Evolutionary conservation across 495 filamentous ascomycete genomes (phyloP).

Genomic region (Diplogelasinospora grovesii): DNA sequence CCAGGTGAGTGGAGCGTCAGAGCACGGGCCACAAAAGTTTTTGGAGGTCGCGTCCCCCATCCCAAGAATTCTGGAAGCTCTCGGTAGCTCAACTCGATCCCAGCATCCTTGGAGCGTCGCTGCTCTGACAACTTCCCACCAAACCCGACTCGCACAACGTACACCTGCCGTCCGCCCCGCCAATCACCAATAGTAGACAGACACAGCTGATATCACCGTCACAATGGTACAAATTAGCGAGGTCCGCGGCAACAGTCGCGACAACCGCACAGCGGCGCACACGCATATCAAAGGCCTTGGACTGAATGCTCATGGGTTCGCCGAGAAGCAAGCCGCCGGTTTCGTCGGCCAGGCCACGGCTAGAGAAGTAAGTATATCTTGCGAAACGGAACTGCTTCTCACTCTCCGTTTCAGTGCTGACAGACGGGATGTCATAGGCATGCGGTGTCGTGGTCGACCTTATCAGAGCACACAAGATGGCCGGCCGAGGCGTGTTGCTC

Average conservation of each 20-base stretch:
- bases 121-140: not conserved
- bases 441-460: constrained; percentile 93
- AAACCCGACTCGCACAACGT: not conserved
- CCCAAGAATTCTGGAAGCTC: constrained; percentile 22
- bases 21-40: too few relatives aligned
- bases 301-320: constrained; percentile 70
- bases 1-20: too few relatives aligned
- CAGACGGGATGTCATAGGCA: constrained; percentile 41
- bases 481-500: constrained; percentile 84
- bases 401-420: not conserved
- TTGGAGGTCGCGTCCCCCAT: too few relatives aligned
- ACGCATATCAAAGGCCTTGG: constrained; percentile 96
- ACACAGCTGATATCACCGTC: too few relatives aligned
- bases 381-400: not conserved
- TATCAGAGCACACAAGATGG: constrained; percentile 93
- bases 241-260: constrained; percentile 90
- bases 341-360: constrained; percentile 87
- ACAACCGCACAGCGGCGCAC: constrained; percentile 91
- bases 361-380: constrained; percentile 57
- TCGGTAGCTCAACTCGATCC: constrained; percentile 12
- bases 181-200: not conserved
- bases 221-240: constrained; percentile 91
- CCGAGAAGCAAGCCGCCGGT: constrained; percentile 67
- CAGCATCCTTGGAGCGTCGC: constrained; percentile 1
- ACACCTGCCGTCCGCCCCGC: constrained; percentile 1